phyloP scores from a whole-genome alignment of 177 flowering plant genomes.

The Telopea speciosissima region DNA sequence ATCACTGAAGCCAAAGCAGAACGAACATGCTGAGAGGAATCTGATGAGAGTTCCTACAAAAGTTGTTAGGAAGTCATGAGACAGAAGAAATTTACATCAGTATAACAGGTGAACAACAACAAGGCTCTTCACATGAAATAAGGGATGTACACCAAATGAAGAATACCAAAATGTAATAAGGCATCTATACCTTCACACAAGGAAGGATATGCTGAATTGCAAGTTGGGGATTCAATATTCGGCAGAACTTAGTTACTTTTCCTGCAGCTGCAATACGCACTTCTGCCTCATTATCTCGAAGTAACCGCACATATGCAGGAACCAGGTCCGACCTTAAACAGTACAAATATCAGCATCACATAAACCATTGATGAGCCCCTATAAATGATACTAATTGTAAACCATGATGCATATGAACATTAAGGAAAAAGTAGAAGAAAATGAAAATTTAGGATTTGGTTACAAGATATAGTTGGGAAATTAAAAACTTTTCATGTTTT shows the following conservation, averaged over 20 bases:
- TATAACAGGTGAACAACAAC: neutral
- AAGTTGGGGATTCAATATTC: slow-evolving; percentile 81
- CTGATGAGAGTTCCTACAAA: slow-evolving; percentile 80
- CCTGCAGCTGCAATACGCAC: slow-evolving; percentile 99
- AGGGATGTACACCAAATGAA: neutral
- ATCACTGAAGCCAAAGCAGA: slow-evolving; percentile 98
- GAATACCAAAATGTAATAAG: neutral
- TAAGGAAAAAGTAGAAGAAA: neutral
- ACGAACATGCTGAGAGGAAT: slow-evolving; percentile 96
- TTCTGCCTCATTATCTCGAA: slow-evolving; percentile 99
- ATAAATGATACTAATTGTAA: too few relatives aligned
- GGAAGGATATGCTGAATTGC: slow-evolving; percentile 95
- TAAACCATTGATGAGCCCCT: neutral
- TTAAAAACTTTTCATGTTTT: neutral
- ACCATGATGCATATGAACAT: neutral
- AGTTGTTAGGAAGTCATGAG: slow-evolving; percentile 5
- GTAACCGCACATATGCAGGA: slow-evolving; percentile 91
- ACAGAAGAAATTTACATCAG: neutral
- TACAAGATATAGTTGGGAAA: neutral
- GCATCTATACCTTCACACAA: slow-evolving; percentile 71
- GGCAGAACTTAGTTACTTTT: slow-evolving; percentile 88
- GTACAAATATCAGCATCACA: slow-evolving; percentile 7
- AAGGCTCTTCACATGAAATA: neutral
- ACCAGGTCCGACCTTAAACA: slow-evolving; percentile 74
- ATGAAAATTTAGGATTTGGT: neutral